Evolutionary conservation across 805 yeast species (phyloP), one percentile per base, ranked within the genome.

Genomic region (Candida insectorum): DNA sequence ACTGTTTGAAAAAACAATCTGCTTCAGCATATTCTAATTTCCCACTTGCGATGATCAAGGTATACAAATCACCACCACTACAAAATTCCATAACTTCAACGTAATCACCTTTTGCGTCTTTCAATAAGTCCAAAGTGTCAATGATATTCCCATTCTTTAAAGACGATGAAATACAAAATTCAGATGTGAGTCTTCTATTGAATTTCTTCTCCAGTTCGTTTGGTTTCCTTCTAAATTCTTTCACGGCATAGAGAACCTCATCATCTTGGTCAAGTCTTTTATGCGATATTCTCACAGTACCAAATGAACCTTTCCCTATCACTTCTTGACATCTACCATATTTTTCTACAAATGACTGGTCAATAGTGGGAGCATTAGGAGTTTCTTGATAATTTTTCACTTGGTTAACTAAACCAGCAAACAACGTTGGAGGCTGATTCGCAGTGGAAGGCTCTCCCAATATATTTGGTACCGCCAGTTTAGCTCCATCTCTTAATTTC

Each of bases 271-370:
- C 37, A 7, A 62, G 44, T 48, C 75, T 78, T 55, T 82, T 82
- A 65, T 89, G 97, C 5, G 95, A 75, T 4, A 93, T 77, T 40
- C 96, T 71, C 14, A 91, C 97, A 28, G 87, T 86, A 13, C 98
- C 98, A 65, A 85, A 91, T 0, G 96, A 80, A 14, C 97, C 97
- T 32, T 85, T 75, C 16, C 98, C 98, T 43, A 93, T 76, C 30
- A 89, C 85, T 56, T 91, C 97, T 59, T 87, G 96, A 56, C 97
- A 91, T 33, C 84, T 74, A 26, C 98, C 98, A 56, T 91, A 91
- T 54, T 89, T 85, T 47, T 88, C 89, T 6, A 79, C 82, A 56
- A 91, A 83, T 7, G 89, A 77, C 30, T 77, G 51, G 19, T 37
- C 43, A 5, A 39, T 30, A 3, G 29, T 12, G 22, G 64, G 51